These are phyloP conservation scores for Nidularia sp. DNA, from an alignment of 768 basidiomycete genomes.

Conservation along the genomic window DNA sequence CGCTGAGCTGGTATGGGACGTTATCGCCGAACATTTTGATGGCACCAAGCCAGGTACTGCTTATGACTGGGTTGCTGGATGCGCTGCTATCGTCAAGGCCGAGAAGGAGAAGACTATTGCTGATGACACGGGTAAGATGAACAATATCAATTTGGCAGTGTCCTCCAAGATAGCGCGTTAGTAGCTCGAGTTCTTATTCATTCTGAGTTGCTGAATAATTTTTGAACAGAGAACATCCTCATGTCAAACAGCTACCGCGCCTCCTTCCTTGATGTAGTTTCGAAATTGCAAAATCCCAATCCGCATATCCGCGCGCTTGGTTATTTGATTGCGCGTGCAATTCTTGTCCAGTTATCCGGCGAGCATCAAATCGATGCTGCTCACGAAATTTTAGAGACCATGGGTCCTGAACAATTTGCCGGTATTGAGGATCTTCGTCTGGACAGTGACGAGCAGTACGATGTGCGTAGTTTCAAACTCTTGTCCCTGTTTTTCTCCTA, in stretches of 20 bases:
- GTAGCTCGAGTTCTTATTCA: constrained; percentile 5
- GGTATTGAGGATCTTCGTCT: constrained; percentile 36
- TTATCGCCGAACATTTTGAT: constrained; percentile 34
- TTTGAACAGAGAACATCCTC: constrained; percentile 57
- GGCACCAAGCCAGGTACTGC: constrained; percentile 10
- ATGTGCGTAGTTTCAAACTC: constrained; percentile 18
- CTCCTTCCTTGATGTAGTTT: constrained; percentile 46
- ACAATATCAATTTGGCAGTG: constrained; percentile 47
- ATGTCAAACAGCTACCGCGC: constrained; percentile 37
- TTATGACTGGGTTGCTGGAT: constrained; percentile 54
- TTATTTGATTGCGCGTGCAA: constrained; percentile 57
- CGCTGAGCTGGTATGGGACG: constrained; percentile 66
- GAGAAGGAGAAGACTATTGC: constrained; percentile 26
- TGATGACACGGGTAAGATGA: constrained; percentile 39
- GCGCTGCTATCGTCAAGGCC: constrained; percentile 36
- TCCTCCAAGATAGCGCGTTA: constrained; percentile 65
- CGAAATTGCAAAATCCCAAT: constrained; percentile 44
- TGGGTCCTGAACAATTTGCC: constrained; percentile 42
- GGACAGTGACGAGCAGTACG: constrained; percentile 21
- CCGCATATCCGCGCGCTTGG: constrained; percentile 53
- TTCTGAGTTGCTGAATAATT: not conserved
- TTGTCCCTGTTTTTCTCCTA: not conserved
- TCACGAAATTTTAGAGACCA: constrained; percentile 36
- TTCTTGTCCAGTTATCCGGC: constrained; percentile 54
- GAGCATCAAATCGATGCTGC: constrained; percentile 57